These are phyloP conservation scores for Penicillium sp. DNA, from an alignment of 2,329 filamentous ascomycete genomes.

Conservation along the genomic window DNA sequence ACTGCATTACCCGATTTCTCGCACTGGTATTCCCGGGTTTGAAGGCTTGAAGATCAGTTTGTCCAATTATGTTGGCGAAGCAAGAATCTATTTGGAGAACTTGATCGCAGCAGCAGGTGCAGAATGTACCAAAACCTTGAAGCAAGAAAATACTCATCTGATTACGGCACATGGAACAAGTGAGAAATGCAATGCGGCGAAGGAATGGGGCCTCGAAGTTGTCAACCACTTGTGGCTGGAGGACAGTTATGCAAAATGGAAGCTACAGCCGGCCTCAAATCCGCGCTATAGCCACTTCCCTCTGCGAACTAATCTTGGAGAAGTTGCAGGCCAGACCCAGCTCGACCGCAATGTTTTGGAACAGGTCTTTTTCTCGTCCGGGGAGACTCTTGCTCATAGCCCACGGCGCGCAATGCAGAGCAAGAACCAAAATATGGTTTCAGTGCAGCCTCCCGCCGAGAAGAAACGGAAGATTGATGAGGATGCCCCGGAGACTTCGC, in stretches of 20 bases:
- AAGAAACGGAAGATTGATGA: constrained; percentile 23
- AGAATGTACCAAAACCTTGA: constrained; percentile 92
- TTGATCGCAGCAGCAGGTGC: constrained; percentile 80
- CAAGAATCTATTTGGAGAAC: constrained; percentile 89
- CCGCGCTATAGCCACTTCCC: constrained; percentile 84
- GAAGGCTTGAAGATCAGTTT: constrained; percentile 75
- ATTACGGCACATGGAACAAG: constrained; percentile 86
- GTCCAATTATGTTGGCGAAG: constrained; percentile 95
- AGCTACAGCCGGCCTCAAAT: constrained; percentile 69
- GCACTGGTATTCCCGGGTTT: constrained; percentile 76
- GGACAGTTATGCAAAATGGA: constrained; percentile 90
- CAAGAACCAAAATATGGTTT: constrained; percentile 36
- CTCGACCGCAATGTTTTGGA: constrained; percentile 73
- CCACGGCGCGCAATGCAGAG: constrained; percentile 35
- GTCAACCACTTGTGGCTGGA: constrained; percentile 97
- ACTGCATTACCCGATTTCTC: constrained; percentile 85
- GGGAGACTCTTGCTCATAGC: constrained; percentile 24
- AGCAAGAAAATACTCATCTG: constrained; percentile 90
- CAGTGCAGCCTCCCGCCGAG: constrained; percentile 25
- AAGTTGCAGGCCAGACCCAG: constrained; percentile 85
- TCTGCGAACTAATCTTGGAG: constrained; percentile 82
- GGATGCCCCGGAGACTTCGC: constrained; percentile 19
- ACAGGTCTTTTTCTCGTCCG: constrained; percentile 60
- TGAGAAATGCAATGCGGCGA: constrained; percentile 89
- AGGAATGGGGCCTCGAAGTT: constrained; percentile 87